Conservation (phyloP, 179 eudicot genomes). For the Beta corolliflora region DNA sequence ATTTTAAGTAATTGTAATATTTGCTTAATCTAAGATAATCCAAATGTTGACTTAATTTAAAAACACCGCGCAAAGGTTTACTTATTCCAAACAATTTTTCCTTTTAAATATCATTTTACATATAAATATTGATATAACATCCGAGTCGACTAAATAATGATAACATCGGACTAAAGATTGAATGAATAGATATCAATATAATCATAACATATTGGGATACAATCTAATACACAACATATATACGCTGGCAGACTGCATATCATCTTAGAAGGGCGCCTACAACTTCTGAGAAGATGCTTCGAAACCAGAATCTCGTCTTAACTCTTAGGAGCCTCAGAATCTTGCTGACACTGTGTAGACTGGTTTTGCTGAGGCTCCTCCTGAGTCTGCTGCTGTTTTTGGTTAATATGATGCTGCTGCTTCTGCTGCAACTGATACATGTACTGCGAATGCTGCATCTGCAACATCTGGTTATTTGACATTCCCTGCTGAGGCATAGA, state of each 20-base stretch:
- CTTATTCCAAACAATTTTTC: too few species aligned
- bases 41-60: too few species aligned
- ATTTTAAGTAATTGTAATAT: too few species aligned
- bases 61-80: too few species aligned
- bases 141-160: slow-evolving; percentile 14
- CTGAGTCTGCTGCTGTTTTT: slow-evolving; percentile 19
- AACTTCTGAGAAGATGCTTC: not conserved
- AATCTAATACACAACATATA: slow-evolving; percentile 8
- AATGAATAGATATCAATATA: slow-evolving; percentile 29
- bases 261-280: slow-evolving; percentile 4
- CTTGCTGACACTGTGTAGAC: slow-evolving; percentile 14
- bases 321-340: slow-evolving; percentile 3
- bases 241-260: slow-evolving; percentile 4
- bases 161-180: slow-evolving; percentile 25
- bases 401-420: slow-evolving; percentile 5
- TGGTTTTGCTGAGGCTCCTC: slow-evolving; percentile 21
- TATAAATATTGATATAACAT: not conserved
- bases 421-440: slow-evolving; percentile 28
- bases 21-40: too few species aligned
- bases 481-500: slow-evolving; percentile 18
- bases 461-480: slow-evolving; percentile 24
- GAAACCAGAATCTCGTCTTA: not conserved
- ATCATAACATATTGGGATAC: not conserved
- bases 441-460: slow-evolving; percentile 25
- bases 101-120: not conserved